phyloP scores from a whole-genome alignment of 768 basidiomycete genomes.

The Psilocybe tampanensis region DNA sequence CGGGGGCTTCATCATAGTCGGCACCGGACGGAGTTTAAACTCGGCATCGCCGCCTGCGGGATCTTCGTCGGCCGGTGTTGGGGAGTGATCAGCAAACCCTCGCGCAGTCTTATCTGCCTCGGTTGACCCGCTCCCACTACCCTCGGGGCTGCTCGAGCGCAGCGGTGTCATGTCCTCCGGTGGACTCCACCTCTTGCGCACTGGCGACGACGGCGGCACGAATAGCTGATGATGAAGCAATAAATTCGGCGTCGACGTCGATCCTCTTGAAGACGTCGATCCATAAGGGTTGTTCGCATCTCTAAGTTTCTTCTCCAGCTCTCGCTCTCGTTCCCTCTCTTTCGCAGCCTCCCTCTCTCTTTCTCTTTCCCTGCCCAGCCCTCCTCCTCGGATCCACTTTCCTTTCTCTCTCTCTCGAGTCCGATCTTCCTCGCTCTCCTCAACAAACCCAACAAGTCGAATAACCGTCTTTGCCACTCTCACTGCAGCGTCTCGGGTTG shows the following conservation, averaged over 20 bases:
- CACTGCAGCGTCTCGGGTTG: slow-evolving; percentile 47
- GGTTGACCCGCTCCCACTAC: slow-evolving; percentile 6
- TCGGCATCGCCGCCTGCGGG: slow-evolving; percentile 25
- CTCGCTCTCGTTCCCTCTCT: not conserved
- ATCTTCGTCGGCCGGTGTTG: too few relatives aligned
- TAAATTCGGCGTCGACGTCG: slow-evolving; percentile 68
- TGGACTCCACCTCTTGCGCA: slow-evolving; percentile 52
- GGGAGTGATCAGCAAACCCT: too few relatives aligned
- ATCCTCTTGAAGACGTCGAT: slow-evolving; percentile 42
- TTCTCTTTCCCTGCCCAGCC: not conserved
- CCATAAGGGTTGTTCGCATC: slow-evolving; percentile 31
- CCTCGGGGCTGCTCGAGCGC: slow-evolving; percentile 57
- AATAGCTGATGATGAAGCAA: slow-evolving; percentile 38
- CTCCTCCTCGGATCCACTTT: slow-evolving; percentile 15
- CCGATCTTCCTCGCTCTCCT: slow-evolving; percentile 40
- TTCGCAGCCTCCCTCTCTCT: not conserved
- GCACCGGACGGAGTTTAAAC: slow-evolving; percentile 39
- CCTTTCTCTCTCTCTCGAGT: slow-evolving; percentile 14
- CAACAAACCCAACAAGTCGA: slow-evolving; percentile 64
- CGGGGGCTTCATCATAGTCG: slow-evolving; percentile 35
- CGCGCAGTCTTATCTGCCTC: slow-evolving; percentile 19
- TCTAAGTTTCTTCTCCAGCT: not conserved
- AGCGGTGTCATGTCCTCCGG: slow-evolving; percentile 52
- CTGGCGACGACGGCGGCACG: slow-evolving; percentile 35
- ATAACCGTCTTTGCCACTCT: slow-evolving; percentile 78